These are phyloP conservation scores for Ophiosphaerella korrae DNA, from an alignment of 2,329 filamentous ascomycete genomes.

Conservation along the genomic window DNA sequence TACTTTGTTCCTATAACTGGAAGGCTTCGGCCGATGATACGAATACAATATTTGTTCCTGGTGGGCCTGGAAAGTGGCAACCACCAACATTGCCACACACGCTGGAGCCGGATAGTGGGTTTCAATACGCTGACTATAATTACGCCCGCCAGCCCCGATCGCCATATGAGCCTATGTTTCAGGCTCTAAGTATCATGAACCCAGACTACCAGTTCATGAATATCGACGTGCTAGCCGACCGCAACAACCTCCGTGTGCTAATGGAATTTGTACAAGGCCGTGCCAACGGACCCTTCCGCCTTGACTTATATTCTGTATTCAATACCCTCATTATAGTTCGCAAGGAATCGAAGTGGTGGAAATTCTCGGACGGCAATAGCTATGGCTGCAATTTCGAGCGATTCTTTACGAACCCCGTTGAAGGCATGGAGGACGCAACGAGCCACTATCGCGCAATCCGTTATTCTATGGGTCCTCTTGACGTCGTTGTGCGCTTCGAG, in stretches of 20 bases:
- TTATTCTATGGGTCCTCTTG: constrained; percentile 32
- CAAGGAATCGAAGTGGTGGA: constrained; percentile 33
- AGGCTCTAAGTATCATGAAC: constrained; percentile 30
- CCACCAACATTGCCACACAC: constrained; percentile 20
- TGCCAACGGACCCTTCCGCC: constrained; percentile 27
- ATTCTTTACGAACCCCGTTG: constrained; percentile 24
- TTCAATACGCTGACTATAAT: constrained; percentile 32
- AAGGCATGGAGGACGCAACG: constrained; percentile 32
- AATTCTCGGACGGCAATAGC: constrained; percentile 11
- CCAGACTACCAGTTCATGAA: constrained; percentile 24
- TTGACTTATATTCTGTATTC: constrained; percentile 28
- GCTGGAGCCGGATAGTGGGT: constrained; percentile 26
- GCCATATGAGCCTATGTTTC: constrained; percentile 35
- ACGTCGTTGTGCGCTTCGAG: constrained; percentile 35
- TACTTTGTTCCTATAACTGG: constrained; percentile 40
- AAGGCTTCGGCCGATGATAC: constrained; percentile 20
- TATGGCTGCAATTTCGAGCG: constrained; percentile 35
- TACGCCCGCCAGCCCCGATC: constrained; percentile 30
- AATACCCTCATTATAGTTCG: constrained; percentile 35
- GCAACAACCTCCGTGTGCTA: constrained; percentile 35
- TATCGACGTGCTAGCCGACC: constrained; percentile 35
- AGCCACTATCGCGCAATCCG: constrained; percentile 38
- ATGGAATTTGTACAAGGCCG: constrained; percentile 34
- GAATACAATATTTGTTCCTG: constrained; percentile 38
- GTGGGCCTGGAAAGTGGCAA: constrained; percentile 31